Conservation (phyloP, 352 stramenopile species). For the Thraustotheca clavata region DNA sequence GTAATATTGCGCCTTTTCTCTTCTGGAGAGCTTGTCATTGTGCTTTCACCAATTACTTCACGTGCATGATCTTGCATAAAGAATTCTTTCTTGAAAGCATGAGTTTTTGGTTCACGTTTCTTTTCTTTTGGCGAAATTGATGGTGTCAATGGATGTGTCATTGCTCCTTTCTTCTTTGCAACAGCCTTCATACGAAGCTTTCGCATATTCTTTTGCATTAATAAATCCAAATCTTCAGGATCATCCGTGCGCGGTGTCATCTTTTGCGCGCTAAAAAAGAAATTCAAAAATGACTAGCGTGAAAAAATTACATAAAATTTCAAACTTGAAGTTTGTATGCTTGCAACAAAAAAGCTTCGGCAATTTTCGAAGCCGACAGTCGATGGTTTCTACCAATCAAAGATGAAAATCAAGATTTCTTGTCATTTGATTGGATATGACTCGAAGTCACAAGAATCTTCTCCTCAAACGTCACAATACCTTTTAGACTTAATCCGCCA, state of each 20-base stretch:
- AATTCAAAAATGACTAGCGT: background rate
- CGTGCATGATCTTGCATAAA: background rate
- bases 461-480: background rate
- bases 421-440: constrained; percentile 3
- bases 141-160: background rate
- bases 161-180: constrained; percentile 15
- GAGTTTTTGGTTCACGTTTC: background rate
- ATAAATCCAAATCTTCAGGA: constrained; percentile 9
- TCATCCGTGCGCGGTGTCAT: constrained; percentile 19
- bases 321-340: constrained; percentile 1
- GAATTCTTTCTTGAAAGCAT: constrained; percentile 17
- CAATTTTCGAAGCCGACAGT: constrained; percentile 4
- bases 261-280: background rate
- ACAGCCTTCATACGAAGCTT: constrained; percentile 20
- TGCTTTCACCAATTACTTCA: background rate
- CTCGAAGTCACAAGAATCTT: constrained; percentile 22
- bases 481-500: no score
- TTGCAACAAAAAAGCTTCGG: background rate
- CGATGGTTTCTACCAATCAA: constrained; percentile 17
- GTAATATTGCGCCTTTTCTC: constrained; percentile 35
- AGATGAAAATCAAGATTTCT: background rate
- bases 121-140: background rate
- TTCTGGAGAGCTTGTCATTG: background rate
- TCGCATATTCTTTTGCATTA: constrained; percentile 22
- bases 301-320: constrained; percentile 17